Evolutionary conservation across 2,329 filamentous ascomycete genomes (phyloP).

Genomic region (Exophiala spinifera): DNA sequence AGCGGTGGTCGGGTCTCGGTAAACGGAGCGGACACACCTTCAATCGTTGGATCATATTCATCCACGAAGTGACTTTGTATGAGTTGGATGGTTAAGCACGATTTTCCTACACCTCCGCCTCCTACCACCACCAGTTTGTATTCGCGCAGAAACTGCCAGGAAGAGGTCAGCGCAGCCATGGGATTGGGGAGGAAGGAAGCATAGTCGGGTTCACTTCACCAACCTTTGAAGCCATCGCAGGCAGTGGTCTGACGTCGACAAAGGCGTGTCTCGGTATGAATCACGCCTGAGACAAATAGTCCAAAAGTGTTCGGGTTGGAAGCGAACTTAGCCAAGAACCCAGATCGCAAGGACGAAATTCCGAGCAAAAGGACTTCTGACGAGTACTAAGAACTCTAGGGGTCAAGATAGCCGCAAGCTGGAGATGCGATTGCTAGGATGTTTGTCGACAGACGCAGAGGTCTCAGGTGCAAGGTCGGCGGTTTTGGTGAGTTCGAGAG

Average conservation of each 20-base stretch:
- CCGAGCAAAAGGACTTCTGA: conserved; percentile 11
- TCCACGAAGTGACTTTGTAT: conserved; percentile 97
- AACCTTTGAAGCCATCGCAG: conserved; percentile 40
- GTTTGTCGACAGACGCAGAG: background rate
- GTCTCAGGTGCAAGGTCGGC: background rate
- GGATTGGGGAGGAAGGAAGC: conserved; percentile 2
- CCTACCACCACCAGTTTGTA: conserved; percentile 97
- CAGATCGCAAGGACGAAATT: conserved; percentile 12
- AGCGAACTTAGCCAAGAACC: conserved; percentile 6
- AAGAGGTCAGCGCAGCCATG: conserved; percentile 36
- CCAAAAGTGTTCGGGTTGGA: conserved; percentile 14
- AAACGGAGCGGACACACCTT: conserved; percentile 57
- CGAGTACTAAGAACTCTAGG: background rate
- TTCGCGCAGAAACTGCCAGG: conserved; percentile 72
- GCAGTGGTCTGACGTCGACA: conserved; percentile 2
- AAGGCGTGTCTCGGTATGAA: conserved; percentile 1
- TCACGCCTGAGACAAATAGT: conserved; percentile 19
- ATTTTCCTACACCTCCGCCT: conserved; percentile 98
- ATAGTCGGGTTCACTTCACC: conserved; percentile 29
- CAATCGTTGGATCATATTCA: conserved; percentile 98
- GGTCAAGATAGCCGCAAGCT: background rate
- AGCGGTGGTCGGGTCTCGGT: background rate
- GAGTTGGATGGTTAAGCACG: conserved; percentile 96
- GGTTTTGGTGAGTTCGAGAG: background rate
- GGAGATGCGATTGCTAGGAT: background rate